Evolutionary conservation across 805 yeast genomes (phyloP).

Genomic region (Spathaspora girioi): DNA sequence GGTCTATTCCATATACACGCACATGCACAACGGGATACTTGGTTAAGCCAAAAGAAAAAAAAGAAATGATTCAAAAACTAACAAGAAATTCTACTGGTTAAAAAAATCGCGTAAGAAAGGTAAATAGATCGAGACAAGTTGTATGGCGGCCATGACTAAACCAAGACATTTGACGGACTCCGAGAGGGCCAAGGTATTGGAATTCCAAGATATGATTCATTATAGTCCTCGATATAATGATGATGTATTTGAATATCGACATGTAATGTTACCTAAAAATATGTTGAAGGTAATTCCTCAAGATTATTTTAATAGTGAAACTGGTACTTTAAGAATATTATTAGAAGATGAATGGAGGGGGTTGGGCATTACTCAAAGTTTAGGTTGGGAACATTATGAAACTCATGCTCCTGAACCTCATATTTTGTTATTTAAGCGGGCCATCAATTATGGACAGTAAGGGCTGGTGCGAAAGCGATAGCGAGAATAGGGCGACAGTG

Average conservation of each 20-base stretch:
- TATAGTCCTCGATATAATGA: conserved; percentile 93
- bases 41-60: neutral
- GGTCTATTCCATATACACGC: neutral
- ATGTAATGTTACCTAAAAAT: conserved; percentile 93
- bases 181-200: conserved; percentile 82
- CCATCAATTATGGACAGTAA: conserved; percentile 50
- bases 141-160: conserved; percentile 29
- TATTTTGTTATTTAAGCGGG: conserved; percentile 75
- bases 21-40: neutral
- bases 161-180: conserved; percentile 74
- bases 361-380: conserved; percentile 91
- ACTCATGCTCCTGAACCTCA: conserved; percentile 99
- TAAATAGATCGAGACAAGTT: neutral
- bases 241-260: conserved; percentile 90
- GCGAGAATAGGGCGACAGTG: too few relatives aligned
- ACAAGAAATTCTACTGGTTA: neutral
- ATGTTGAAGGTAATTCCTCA: conserved; percentile 92
- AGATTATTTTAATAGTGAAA: conserved; percentile 89
- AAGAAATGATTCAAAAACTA: neutral
- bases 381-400: conserved; percentile 98
- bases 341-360: conserved; percentile 99
- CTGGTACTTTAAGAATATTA: conserved; percentile 87
- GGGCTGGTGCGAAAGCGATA: too few relatives aligned
- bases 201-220: conserved; percentile 91
- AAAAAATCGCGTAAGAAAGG: neutral